A percentile compares a stretch with the other conserved stretches of the same genome.
Conservation (phyloP, 352 stramenopile species). For the Globisporangium yorkense region DNA sequence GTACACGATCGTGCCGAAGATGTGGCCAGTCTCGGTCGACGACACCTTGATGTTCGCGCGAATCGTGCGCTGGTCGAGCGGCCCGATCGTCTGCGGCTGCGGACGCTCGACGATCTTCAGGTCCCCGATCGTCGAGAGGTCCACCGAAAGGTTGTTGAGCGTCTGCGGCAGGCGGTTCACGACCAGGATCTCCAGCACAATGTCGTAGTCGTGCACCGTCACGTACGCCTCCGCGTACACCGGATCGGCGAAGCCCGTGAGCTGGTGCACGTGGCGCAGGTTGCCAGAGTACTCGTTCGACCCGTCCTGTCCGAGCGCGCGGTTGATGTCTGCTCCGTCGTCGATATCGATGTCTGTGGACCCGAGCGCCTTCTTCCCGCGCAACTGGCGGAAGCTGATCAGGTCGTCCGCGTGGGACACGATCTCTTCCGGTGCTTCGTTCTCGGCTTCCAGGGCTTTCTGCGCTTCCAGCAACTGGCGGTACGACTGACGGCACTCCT, state of each 20-base stretch:
- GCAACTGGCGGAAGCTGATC: constrained; percentile 97
- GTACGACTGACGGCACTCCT: constrained; percentile 79
- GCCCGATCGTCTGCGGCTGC: constrained; percentile 96
- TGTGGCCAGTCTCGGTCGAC: constrained; percentile 99
- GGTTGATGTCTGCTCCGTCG: constrained; percentile 95
- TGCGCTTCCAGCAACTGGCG: constrained; percentile 67
- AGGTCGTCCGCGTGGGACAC: constrained; percentile 91
- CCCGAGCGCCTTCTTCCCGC: constrained; percentile 88
- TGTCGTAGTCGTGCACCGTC: constrained; percentile 99
- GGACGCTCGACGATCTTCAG: constrained; percentile 99
- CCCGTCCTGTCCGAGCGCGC: constrained; percentile 90
- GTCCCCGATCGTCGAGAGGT: constrained; percentile 99
- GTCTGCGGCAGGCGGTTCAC: constrained; percentile 99
- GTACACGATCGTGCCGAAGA: constrained; percentile 99
- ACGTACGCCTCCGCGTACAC: constrained; percentile 99
- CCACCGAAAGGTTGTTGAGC: constrained; percentile 97
- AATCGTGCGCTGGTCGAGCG: constrained; percentile 95
- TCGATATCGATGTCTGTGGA: constrained; percentile 97
- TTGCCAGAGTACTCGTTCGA: constrained; percentile 87
- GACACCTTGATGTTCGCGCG: constrained; percentile 99
- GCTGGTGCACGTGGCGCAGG: constrained; percentile 96
- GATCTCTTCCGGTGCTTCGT: constrained; percentile 45
- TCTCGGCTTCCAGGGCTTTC: constrained; percentile 62
- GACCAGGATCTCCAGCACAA: constrained; percentile 98
- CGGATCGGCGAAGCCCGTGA: constrained; percentile 98